Base-by-base conservation (phyloP, 495 filamentous ascomycete genomes). In the Trichoderma asperelloides region DNA sequence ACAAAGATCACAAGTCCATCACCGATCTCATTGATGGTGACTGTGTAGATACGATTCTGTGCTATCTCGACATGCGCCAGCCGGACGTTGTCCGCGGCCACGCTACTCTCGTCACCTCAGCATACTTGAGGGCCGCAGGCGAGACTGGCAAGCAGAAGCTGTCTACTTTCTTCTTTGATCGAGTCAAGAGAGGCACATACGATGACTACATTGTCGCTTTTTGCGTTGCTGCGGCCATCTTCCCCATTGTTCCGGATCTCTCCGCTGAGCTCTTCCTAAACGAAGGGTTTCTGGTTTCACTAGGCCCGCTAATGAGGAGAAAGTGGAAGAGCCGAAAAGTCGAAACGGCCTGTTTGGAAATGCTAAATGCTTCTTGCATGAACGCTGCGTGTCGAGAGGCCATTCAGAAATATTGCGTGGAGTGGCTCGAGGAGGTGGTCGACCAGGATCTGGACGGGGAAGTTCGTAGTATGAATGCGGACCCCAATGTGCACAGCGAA, bases 331-430 rank as follows among this genome's bases (percentile, higher is more conserved):
- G 87, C 72, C 82, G 83, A 69, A 89, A 89, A 65, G 88, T 97
- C 49, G 92, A 96, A 77, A 84, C 87, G 47, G 88, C 92, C 5
- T 85, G 91, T 30, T 77, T 98, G 65, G 91, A 98, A 68, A 87
- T 98, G 80, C 79, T 98, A 49, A 95, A 90, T 76, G 91, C 91
- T 13, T 96, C 94, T 21, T 96, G 92, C 76, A 89, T 96, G 77
- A 88, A 93, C 70, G 79, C 84, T 51, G 75, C 81, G 2, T 97
- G 93, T 70, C 87, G 93, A 18, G 88, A 91, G 69, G 88, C 88
- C 18, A 88, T 98, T 64, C 81, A 83, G 62, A 92, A 89, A 71
- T 85, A 94, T 69, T 96, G 93, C 74, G 80, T 81, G 21, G 87
- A 88, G 41, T 97, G 92, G 90, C 80, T 98, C 28, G 87, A 91